Base-by-base conservation (phyloP, 2,329 filamentous ascomycete genomes). In the Trichoderma sp. region DNA sequence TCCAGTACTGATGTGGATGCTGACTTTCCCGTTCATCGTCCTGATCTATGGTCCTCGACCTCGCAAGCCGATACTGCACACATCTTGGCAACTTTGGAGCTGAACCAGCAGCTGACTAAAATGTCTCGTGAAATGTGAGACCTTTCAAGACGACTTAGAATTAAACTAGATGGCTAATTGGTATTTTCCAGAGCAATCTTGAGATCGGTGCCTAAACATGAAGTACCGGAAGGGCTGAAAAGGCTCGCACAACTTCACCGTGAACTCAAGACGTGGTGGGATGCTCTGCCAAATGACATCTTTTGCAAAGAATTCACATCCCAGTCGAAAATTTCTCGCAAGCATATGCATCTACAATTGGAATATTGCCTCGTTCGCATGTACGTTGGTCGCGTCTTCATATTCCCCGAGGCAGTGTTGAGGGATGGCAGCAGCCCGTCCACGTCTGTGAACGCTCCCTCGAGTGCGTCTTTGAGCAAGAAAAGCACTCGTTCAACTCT, bases 361-460 rank as follows among this genome's bases (percentile, higher is more conserved):
- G 85, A 87, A 72, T 87, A 87, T 75, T 86, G 85, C 74, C 80
- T 87, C 57, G 82, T 86, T 3, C 82, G 86, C 57, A 85, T 88
- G 75, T 88, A 87, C 72, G 82, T 86, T 66, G 86, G 86, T 17
- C 83, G 86, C 2, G 84, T 85, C 3, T 88, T 88, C 74, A 82
- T 88, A 23, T 85, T 88, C 73, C 80, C 79, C 71, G 71, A 76
- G 75, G 72, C 75, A 68, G 70, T 76, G 69, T 55, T 76, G 74
- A 72, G 78, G 70, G 79, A 76, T 71, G 78, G 76, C 47, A 76
- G 76, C 53, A 80, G 77, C 64, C 78, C 78, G 20, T 76, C 79
- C 34, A 76, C 74, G 17, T 73, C 76, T 57, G 58, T 59, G 1
- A 73, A 78, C 39, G 78, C 78, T 67, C 77, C 77, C 8, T 77